A percentile compares a stretch with the other conserved stretches of the same genome.
Conservation (phyloP, 805 yeast species). For the Candida broadrunensis region DNA sequence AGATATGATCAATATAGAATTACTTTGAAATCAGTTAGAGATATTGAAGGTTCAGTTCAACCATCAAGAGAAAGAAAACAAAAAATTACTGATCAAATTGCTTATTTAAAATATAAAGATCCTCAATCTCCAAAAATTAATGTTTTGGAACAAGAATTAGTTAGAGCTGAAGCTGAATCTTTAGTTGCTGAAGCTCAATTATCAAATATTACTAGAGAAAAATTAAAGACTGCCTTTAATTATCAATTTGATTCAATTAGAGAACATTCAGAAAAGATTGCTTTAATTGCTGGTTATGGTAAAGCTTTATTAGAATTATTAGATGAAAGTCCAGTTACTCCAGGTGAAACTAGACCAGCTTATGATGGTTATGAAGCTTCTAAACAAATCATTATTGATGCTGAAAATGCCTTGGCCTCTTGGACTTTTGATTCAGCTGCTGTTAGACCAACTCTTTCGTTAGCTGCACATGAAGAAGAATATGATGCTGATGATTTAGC, state of each 20-base stretch:
- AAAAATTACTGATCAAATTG: slow-evolving; percentile 96
- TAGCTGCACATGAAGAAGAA: slow-evolving; percentile 62
- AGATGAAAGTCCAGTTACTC: slow-evolving; percentile 96
- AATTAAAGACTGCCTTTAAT: slow-evolving; percentile 94
- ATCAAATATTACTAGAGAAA: slow-evolving; percentile 96
- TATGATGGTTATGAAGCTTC: slow-evolving; percentile 98
- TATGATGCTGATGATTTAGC: slow-evolving; percentile 40
- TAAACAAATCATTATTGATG: slow-evolving; percentile 95
- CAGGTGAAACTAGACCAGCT: slow-evolving; percentile 98
- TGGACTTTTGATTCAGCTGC: slow-evolving; percentile 97
- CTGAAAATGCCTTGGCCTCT: slow-evolving; percentile 90
- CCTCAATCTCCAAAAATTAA: slow-evolving; percentile 95
- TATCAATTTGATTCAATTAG: slow-evolving; percentile 95
- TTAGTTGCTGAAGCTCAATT: slow-evolving; percentile 98
- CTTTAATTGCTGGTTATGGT: slow-evolving; percentile 98
- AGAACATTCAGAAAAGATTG: slow-evolving; percentile 94
- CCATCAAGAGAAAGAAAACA: slow-evolving; percentile 98
- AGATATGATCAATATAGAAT: slow-evolving; percentile 97
- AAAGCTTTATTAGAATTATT: slow-evolving; percentile 92
- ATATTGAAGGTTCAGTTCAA: slow-evolving; percentile 96
- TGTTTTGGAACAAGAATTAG: slow-evolving; percentile 96
- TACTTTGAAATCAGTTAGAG: slow-evolving; percentile 89
- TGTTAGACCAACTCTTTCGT: slow-evolving; percentile 88
- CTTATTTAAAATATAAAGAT: slow-evolving; percentile 96
- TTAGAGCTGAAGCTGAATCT: slow-evolving; percentile 98